These are phyloP conservation scores for Beauveria brongniartii DNA, from an alignment of 2,329 filamentous ascomycete species.

Conservation along the genomic window DNA sequence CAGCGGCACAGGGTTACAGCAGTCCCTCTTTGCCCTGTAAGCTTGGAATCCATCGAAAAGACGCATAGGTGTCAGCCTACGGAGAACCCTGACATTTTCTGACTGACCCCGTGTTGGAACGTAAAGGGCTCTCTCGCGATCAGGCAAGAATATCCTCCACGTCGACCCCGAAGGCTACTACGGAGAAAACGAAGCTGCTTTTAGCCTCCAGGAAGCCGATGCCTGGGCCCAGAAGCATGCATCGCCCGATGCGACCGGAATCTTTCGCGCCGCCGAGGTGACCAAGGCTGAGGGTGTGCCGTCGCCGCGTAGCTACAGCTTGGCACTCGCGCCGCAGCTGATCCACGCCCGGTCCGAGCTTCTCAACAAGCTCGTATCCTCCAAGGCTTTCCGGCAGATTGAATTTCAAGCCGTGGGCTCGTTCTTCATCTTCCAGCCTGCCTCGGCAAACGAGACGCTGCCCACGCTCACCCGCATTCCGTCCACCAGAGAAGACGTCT, in stretches of 20 bases:
- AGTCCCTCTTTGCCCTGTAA: constrained; percentile 75
- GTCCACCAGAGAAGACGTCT: constrained; percentile 85
- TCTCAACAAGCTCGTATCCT: constrained; percentile 75
- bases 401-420: constrained; percentile 91
- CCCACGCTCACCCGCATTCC: constrained; percentile 62
- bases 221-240: constrained; percentile 53
- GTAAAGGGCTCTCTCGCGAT: constrained; percentile 81
- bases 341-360: constrained; percentile 77
- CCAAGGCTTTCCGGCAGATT: constrained; percentile 77
- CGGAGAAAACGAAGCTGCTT: constrained; percentile 74
- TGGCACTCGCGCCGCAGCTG: constrained; percentile 78
- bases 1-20: constrained; percentile 67
- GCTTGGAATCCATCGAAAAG: constrained; percentile 27
- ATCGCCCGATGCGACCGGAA: constrained; percentile 16
- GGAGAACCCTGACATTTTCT: constrained; percentile 17
- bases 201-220: constrained; percentile 75
- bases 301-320: constrained; percentile 66
- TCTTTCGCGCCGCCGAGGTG: constrained; percentile 24
- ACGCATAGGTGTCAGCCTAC: background rate
- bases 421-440: constrained; percentile 67
- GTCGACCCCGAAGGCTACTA: constrained; percentile 85
- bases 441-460: constrained; percentile 16
- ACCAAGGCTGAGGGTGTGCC: constrained; percentile 40
- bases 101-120: constrained; percentile 23
- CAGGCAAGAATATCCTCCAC: constrained; percentile 84